Evolutionary conservation across 331 rosid species (phyloP).

Genomic region (Pyrus hybrid): DNA sequence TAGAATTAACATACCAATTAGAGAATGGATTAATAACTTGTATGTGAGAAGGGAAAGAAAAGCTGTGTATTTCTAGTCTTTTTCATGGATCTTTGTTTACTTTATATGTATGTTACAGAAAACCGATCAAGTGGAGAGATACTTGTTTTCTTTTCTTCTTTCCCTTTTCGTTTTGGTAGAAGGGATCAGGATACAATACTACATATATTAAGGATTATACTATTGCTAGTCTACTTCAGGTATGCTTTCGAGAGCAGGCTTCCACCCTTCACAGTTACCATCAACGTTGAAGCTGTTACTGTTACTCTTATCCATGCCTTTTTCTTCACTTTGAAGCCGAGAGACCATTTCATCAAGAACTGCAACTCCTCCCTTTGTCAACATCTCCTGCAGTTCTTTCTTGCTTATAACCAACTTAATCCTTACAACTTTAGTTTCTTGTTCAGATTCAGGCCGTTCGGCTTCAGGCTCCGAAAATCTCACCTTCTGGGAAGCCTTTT

Average conservation of each 20-base stretch:
- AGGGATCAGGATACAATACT: not conserved
- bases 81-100: slow-evolving; percentile 1
- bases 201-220: not conserved
- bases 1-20: not conserved
- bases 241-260: slow-evolving; percentile 63
- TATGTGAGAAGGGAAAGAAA: not conserved
- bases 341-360: slow-evolving; percentile 36
- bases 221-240: slow-evolving; percentile 55
- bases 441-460: slow-evolving; percentile 16
- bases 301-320: slow-evolving; percentile 14
- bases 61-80: not conserved
- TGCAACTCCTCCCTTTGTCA: slow-evolving; percentile 43
- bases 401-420: slow-evolving; percentile 62
- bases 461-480: slow-evolving; percentile 51
- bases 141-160: not conserved
- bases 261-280: slow-evolving; percentile 33
- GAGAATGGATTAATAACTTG: not conserved
- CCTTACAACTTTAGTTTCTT: slow-evolving; percentile 42
- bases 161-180: not conserved
- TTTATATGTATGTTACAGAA: slow-evolving; percentile 2
- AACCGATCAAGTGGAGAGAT: not conserved
- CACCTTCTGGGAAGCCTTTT: slow-evolving; percentile 41
- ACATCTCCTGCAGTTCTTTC: slow-evolving; percentile 43
- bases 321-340: slow-evolving; percentile 15
- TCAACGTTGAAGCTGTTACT: slow-evolving; percentile 12